Evolutionary conservation across 108 stramenopile species (phyloP).

Genomic region (Skeletonema costatum): DNA sequence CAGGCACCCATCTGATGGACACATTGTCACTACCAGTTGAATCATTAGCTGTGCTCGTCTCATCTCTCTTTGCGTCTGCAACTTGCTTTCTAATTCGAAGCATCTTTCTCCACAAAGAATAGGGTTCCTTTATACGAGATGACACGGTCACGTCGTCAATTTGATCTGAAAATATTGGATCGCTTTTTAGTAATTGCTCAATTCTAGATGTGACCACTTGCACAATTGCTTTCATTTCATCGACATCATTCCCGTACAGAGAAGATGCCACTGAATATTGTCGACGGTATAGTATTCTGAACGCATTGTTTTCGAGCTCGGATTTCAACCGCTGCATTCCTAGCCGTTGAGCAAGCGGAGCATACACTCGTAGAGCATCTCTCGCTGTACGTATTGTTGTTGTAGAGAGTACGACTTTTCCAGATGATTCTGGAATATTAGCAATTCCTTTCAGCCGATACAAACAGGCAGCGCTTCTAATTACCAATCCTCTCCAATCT

Average conservation of each 20-base stretch:
- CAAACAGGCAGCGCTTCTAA: constrained; percentile 73
- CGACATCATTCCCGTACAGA: constrained; percentile 53
- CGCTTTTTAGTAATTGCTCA: constrained; percentile 51
- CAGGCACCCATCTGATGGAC: constrained; percentile 52
- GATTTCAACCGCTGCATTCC: constrained; percentile 75
- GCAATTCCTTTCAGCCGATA: constrained; percentile 72
- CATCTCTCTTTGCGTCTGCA: constrained; percentile 54
- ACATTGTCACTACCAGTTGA: constrained; percentile 7
- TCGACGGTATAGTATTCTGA: constrained; percentile 76
- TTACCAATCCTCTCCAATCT: constrained; percentile 81
- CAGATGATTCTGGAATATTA: constrained; percentile 6
- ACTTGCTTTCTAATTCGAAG: constrained; percentile 68
- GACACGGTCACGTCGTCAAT: constrained; percentile 55
- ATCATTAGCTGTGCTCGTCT: background rate
- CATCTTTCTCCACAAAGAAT: constrained; percentile 78
- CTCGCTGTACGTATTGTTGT: constrained; percentile 43
- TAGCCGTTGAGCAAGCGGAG: constrained; percentile 66
- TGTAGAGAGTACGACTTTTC: constrained; percentile 14
- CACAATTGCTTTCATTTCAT: constrained; percentile 58
- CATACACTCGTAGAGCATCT: constrained; percentile 70
- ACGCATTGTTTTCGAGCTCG: constrained; percentile 69
- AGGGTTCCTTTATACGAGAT: constrained; percentile 79
- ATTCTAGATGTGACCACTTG: constrained; percentile 51
- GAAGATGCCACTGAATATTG: constrained; percentile 67
- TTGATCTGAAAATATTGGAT: constrained; percentile 52